Evolutionary conservation across 495 filamentous ascomycete genomes (phyloP), one percentile per base, ranked within the genome.

Genomic region (Astrothelium macrocarpum): DNA sequence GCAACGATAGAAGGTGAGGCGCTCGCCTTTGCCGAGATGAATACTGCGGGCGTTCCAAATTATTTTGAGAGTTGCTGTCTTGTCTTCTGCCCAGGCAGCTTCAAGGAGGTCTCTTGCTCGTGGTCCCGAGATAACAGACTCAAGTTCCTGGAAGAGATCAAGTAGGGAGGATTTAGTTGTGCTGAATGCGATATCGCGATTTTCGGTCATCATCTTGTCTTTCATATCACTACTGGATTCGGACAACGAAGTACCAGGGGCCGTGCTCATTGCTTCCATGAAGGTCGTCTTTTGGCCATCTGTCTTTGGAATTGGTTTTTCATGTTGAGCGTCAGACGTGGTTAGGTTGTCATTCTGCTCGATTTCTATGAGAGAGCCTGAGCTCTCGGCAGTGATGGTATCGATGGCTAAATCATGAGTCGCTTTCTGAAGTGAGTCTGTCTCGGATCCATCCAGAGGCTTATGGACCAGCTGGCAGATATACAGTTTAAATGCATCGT

Each of bases 41-140:
- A 82, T 81, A 58, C 75, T 78, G 25, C 80, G 76, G n/a, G 74
- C 71, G 63, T 80, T 78, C 72, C 78, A 81, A 66, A 82, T 76
- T 66, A 81, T 74, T 69, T 78, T 80, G 39, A 81, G 71, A 1
- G 78, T 79, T n/a, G 69, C 65, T 10, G 73, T 66, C 9, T 73
- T 53, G 46, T 80, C 77, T 14, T 72, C 65, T 0, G 63, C 60
- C 79, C 79, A 81, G 1, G 78, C 74, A 10, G 68, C 65, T 4
- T 75, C 66, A 42, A 80, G 72, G 4, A 78, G 65, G 36, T 71
- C 42, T n/a, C 60, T 63, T 20, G 79, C 66, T 9, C 71, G 70
- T 3, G 67, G 49, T 16, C 64, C 66, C 0, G 70, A 70, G 3
- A 72, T 63, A 32, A 70, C 67, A 0, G 73, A 71, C 61, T 77